Conservation (phyloP, 2,329 filamentous ascomycete genomes). For the Thermoascus crustaceus region DNA sequence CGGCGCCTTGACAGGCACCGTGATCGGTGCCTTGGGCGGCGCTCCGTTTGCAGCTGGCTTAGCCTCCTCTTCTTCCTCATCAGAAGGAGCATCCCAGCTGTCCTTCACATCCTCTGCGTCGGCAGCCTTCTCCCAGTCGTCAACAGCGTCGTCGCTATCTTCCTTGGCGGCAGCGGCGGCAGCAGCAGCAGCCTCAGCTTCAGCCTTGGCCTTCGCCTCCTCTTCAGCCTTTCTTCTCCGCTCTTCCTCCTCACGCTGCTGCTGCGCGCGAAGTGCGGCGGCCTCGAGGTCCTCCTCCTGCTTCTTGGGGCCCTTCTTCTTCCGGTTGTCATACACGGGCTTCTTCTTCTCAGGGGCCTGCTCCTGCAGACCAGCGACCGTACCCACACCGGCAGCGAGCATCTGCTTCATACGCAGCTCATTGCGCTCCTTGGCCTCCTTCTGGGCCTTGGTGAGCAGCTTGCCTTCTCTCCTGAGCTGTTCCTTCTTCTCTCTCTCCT, state of each 20-base stretch:
- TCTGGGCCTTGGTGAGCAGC: conserved; percentile 42
- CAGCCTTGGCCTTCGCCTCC: conserved; percentile 67
- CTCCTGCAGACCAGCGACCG: conserved; percentile 38
- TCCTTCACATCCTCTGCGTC: conserved; percentile 77
- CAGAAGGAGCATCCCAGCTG: conserved; percentile 70
- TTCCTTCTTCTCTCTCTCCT: conserved; percentile 44
- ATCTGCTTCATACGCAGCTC: conserved; percentile 43
- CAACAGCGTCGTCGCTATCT: conserved; percentile 43
- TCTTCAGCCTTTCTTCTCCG: conserved; percentile 49
- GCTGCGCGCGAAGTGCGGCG: conserved; percentile 39
- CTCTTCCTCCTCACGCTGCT: conserved; percentile 45
- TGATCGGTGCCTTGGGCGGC: conserved; percentile 29
- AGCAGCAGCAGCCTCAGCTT: conserved; percentile 60
- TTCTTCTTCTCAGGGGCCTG: conserved; percentile 63
- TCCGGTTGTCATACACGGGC: conserved; percentile 61
- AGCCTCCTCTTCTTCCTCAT: conserved; percentile 52
- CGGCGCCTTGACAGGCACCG: conserved; percentile 20
- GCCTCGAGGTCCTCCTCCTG: conserved; percentile 48
- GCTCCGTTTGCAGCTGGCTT: conserved; percentile 20
- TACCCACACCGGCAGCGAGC: conserved; percentile 38
- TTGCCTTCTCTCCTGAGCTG: conserved; percentile 43
- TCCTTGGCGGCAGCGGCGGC: conserved; percentile 56
- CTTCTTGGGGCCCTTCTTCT: conserved; percentile 65
- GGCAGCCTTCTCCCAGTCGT: conserved; percentile 82
- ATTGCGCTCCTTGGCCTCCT: conserved; percentile 39